Percentiles rank a stretch among this genome's conserved stretches.
phyloP scores from a whole-genome alignment of 176 grass and related monocot species.

The Bonia amplexicaulis region DNA sequence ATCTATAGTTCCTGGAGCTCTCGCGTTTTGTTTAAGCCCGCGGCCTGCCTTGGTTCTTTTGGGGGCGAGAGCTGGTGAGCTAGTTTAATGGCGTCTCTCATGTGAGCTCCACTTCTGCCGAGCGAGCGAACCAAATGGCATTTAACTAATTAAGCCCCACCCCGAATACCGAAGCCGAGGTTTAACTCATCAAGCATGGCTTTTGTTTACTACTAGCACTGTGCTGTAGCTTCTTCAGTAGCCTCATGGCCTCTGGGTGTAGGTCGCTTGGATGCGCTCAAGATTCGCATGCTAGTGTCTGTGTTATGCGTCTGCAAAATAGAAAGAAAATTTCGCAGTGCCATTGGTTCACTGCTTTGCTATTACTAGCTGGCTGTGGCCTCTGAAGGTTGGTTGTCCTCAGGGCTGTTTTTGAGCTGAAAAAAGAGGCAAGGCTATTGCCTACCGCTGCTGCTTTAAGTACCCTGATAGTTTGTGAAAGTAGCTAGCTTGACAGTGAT shows the following conservation, averaged over 20 bases:
- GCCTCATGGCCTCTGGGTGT: conserved; percentile 22
- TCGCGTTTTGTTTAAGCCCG: conserved; percentile 22
- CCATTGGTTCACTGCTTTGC: conserved; percentile 19
- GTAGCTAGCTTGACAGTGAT: conserved; percentile 16
- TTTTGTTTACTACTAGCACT: neutral
- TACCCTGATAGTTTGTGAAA: conserved; percentile 53
- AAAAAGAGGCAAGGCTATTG: conserved; percentile 26
- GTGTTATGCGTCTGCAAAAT: neutral
- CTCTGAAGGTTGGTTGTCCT: conserved; percentile 13
- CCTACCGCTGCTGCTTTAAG: conserved; percentile 30
- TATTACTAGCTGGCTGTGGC: neutral
- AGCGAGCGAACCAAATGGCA: conserved; percentile 28
- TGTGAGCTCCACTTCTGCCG: conserved; percentile 59
- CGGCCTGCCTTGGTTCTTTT: conserved; percentile 24
- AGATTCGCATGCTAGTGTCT: conserved; percentile 13
- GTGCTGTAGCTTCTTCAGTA: neutral
- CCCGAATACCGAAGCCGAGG: conserved; percentile 22
- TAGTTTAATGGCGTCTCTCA: conserved; percentile 68
- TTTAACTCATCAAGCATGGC: conserved; percentile 1
- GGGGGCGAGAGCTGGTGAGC: conserved; percentile 29
- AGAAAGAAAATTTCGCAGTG: neutral
- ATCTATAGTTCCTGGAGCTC: conserved; percentile 62
- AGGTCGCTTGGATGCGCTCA: conserved; percentile 11
- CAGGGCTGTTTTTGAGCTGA: neutral
- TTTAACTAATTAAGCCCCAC: neutral